Conservation (phyloP, 108 stramenopile species). For the Stephanodiscus triporus region DNA sequence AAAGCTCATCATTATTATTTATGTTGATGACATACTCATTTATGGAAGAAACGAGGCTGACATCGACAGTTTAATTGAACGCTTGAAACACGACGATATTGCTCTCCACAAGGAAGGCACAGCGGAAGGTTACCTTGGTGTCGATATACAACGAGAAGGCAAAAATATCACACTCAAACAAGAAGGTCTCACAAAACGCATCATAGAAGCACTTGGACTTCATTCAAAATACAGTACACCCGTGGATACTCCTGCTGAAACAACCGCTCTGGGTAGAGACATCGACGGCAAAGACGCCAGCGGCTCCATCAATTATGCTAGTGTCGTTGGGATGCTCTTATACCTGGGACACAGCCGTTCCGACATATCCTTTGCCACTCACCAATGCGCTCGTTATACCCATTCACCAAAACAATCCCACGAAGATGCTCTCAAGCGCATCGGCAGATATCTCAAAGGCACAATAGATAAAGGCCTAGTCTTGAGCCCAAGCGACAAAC, state of each 20-base stretch:
- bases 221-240: not conserved
- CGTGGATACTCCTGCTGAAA: constrained; percentile 4
- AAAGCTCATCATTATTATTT: constrained; percentile 37
- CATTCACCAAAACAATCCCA: constrained; percentile 11
- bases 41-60: not conserved
- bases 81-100: constrained; percentile 3
- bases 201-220: constrained; percentile 53
- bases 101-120: constrained; percentile 12
- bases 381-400: constrained; percentile 33
- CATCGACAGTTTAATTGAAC: constrained; percentile 16
- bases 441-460: constrained; percentile 33
- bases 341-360: constrained; percentile 20
- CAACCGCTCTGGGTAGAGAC: not conserved
- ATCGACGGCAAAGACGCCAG: not conserved
- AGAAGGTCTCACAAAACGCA: constrained; percentile 50
- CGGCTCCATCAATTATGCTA: not conserved
- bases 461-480: constrained; percentile 48
- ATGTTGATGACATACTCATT: constrained; percentile 52
- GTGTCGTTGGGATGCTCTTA: not conserved
- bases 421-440: constrained; percentile 25
- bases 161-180: constrained; percentile 31
- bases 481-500: constrained; percentile 9
- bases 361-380: constrained; percentile 32
- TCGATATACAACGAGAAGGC: constrained; percentile 5
- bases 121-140: constrained; percentile 25